A percentile compares a stretch with the other conserved stretches of the same genome.
Evolutionary conservation across 495 filamentous ascomycete species (phyloP).

Genomic region (Schizothecium vesticola): DNA sequence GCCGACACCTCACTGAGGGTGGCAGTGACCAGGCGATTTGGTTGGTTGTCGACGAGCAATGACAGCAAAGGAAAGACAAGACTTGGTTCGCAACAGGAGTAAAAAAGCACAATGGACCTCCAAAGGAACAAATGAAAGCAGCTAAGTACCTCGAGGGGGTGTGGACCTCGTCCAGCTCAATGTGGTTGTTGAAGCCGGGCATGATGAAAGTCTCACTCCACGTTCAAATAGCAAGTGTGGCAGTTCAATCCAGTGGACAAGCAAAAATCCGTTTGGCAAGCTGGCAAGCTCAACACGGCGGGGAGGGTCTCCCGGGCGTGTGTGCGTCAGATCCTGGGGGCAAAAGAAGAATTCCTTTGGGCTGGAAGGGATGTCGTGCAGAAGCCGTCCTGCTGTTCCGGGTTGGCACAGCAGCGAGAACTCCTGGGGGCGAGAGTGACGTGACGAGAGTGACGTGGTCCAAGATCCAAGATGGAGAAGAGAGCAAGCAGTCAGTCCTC

Average conservation of each 20-base stretch:
- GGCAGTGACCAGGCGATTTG: neutral
- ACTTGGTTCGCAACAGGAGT: slow-evolving; percentile 24
- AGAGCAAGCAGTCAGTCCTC: neutral
- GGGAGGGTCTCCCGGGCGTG: slow-evolving; percentile 11
- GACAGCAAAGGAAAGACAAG: slow-evolving; percentile 21
- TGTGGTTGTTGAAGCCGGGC: slow-evolving; percentile 43
- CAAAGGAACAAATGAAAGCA: slow-evolving; percentile 29
- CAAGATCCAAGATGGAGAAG: neutral
- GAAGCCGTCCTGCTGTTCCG: slow-evolving; percentile 9
- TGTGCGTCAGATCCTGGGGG: slow-evolving; percentile 16
- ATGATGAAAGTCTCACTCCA: slow-evolving; percentile 34
- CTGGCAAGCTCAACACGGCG: slow-evolving; percentile 14
- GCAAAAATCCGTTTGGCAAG: slow-evolving; percentile 18
- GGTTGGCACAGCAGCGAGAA: slow-evolving; percentile 19
- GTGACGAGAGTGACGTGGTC: neutral
- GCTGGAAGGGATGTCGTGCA: slow-evolving; percentile 20
- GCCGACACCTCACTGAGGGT: slow-evolving; percentile 25
- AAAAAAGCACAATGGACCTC: slow-evolving; percentile 32
- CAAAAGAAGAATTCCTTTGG: slow-evolving; percentile 22
- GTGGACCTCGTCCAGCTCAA: slow-evolving; percentile 49
- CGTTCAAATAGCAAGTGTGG: slow-evolving; percentile 36
- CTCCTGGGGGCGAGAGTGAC: slow-evolving; percentile 1
- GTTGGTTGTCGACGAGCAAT: neutral
- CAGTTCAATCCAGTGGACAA: slow-evolving; percentile 30
- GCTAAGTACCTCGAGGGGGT: slow-evolving; percentile 49